Conservation (phyloP, 306 rosid species). For the Rosa multiflora region DNA sequence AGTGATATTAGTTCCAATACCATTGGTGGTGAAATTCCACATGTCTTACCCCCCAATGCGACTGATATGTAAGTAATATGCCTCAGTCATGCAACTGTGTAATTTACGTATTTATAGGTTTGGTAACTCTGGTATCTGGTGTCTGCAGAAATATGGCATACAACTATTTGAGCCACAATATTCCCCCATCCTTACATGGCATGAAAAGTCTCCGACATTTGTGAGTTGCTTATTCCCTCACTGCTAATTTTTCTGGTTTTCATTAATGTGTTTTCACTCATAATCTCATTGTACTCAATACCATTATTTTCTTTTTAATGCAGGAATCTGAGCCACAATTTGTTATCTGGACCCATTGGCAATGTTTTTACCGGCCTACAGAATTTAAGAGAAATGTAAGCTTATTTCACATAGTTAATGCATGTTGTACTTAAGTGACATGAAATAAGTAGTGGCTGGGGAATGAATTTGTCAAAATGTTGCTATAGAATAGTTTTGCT, state of each 20-base stretch:
- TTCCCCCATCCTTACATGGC: slow-evolving; percentile 61
- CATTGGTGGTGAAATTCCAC: slow-evolving; percentile 70
- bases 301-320: slow-evolving; percentile 11
- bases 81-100: not conserved
- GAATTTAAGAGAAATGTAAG: slow-evolving; percentile 81
- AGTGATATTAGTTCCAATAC: slow-evolving; percentile 85
- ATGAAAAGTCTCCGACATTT: slow-evolving; percentile 64
- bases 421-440: slow-evolving; percentile 23
- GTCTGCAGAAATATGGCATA: slow-evolving; percentile 74
- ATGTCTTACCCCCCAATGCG: slow-evolving; percentile 68
- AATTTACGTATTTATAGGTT: slow-evolving; percentile 1
- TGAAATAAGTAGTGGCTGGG: not conserved
- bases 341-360: slow-evolving; percentile 78
- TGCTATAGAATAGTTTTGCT: not conserved
- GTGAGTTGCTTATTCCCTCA: slow-evolving; percentile 49
- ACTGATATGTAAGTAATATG: slow-evolving; percentile 68
- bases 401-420: slow-evolving; percentile 27
- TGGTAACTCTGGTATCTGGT: slow-evolving; percentile 7
- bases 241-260: slow-evolving; percentile 5
- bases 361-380: slow-evolving; percentile 71
- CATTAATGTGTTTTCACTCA: slow-evolving; percentile 16
- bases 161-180: slow-evolving; percentile 57
- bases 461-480: not conserved
- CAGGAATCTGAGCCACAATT: slow-evolving; percentile 94
- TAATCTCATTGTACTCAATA: slow-evolving; percentile 2